Conservation (phyloP, 1,284 basidiomycete genomes). For the Sutorius eximius region DNA sequence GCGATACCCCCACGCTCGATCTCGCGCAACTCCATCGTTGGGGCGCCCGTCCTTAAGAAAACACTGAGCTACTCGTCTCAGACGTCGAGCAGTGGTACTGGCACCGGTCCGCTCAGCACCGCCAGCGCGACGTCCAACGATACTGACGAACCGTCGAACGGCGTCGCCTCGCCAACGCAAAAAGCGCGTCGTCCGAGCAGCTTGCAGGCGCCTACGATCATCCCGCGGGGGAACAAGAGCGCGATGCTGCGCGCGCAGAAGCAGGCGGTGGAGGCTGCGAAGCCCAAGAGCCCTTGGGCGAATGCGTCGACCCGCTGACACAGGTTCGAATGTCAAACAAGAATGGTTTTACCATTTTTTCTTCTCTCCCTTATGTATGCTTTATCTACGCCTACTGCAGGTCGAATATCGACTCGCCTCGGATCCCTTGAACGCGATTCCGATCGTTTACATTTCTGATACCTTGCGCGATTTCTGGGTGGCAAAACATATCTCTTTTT, state of each 20-base stretch:
- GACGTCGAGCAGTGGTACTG: slow-evolving; percentile 31
- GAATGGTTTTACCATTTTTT: not conserved
- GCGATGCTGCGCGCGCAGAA: slow-evolving; percentile 72
- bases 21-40: slow-evolving; percentile 25
- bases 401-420: slow-evolving; percentile 2
- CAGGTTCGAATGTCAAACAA: not conserved
- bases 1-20: slow-evolving; percentile 25
- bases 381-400: slow-evolving; percentile 22
- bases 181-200: slow-evolving; percentile 51
- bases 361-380: slow-evolving; percentile 9
- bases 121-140: slow-evolving; percentile 22
- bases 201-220: slow-evolving; percentile 55
- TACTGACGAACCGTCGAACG: slow-evolving; percentile 18
- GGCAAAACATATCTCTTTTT: slow-evolving; percentile 8
- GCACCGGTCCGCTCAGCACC: slow-evolving; percentile 30
- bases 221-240: slow-evolving; percentile 70
- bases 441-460: slow-evolving; percentile 18
- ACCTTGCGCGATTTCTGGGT: slow-evolving; percentile 23
- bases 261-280: slow-evolving; percentile 29
- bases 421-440: slow-evolving; percentile 19
- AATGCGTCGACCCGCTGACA: slow-evolving; percentile 31
- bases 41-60: slow-evolving; percentile 12
- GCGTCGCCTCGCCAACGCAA: slow-evolving; percentile 24
- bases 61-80: slow-evolving; percentile 27
- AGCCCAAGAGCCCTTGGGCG: slow-evolving; percentile 36